Base-by-base conservation (phyloP, 1,284 basidiomycete genomes). In the Fomitopsis pinicola region DNA sequence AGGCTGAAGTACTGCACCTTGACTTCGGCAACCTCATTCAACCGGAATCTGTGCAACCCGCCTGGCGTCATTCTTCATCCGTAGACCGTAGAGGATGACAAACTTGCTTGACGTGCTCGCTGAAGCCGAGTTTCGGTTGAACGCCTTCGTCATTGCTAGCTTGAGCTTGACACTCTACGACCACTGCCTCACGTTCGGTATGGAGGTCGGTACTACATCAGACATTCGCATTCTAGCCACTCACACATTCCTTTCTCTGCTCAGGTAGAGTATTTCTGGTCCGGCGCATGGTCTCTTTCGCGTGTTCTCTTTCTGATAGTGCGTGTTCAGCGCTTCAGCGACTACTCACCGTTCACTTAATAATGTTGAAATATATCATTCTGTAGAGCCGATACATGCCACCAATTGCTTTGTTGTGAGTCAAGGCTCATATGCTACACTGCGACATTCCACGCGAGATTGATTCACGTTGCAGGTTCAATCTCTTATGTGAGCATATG, bases 261-360 rank as follows among this genome's bases (percentile, higher is more conserved):
- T 7, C 33, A 73, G 71, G 55, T 72, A 19, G 56, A 66, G 26
- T 69, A 66, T 59, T 73, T 71, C 59, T 73, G 71, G 71, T 58
- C 60, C 10, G 35, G 35, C 10, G 35, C 7, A 36, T 36, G 35
- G 35, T 7, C 35, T 12, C 35, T 36, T 36, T 36, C 35, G 3
- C 67, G 69, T 6, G 55, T 67, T 28, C 46, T 73, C n/a, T 72
- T 67, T 60, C 64, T 73, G 42, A 9, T 67, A 50, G 71, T 72
- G 45, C 52, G 67, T 61, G 5, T 14, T 26, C 28, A 15, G 19
- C 44, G 42, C 3, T 14, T 26, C 28, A 15, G 19, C 44, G 42
- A 2, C 17, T 2, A 26, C 10, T 10, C 35, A 12, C 35, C 2
- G 35, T 36, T 6, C 35, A 6, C n/a, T 9, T 15, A n/a, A 15